phyloP scores from a whole-genome alignment of 2,329 filamentous ascomycete species.

The Pseudogymnoascus sp. region DNA sequence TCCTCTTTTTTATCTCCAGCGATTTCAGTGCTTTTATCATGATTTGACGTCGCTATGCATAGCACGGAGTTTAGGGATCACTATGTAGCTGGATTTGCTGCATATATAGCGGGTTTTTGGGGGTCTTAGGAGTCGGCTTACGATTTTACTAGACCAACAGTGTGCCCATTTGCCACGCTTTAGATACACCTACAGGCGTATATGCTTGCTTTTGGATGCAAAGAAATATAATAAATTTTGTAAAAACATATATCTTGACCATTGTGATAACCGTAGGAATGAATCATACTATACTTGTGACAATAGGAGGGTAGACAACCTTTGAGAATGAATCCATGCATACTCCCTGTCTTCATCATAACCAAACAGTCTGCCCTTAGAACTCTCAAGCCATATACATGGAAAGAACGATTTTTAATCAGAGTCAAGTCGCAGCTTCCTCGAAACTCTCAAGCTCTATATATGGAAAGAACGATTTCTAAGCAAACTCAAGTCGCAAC shows the following conservation, averaged over 20 bases:
- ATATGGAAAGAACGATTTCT: background rate
- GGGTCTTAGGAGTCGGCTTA: background rate
- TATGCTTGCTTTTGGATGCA: slow-evolving; percentile 2
- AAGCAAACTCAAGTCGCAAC: background rate
- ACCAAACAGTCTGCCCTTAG: background rate
- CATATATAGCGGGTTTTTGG: background rate
- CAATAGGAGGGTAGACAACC: no score
- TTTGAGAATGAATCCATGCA: background rate
- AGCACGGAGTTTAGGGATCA: background rate
- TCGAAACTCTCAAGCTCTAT: no score
- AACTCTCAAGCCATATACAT: background rate
- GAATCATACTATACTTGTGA: background rate
- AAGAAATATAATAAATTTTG: background rate
- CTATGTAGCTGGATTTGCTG: background rate
- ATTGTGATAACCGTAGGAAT: background rate
- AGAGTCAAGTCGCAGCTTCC: no score
- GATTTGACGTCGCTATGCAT: background rate
- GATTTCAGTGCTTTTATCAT: slow-evolving; percentile 1
- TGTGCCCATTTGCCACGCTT: slow-evolving; percentile 1
- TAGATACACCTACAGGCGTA: background rate
- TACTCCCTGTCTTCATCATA: background rate
- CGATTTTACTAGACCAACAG: background rate
- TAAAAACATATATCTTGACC: background rate
- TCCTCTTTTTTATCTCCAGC: background rate
- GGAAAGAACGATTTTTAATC: background rate